Conservation (phyloP, 768 basidiomycete genomes). For the Lentinula edodes region DNA sequence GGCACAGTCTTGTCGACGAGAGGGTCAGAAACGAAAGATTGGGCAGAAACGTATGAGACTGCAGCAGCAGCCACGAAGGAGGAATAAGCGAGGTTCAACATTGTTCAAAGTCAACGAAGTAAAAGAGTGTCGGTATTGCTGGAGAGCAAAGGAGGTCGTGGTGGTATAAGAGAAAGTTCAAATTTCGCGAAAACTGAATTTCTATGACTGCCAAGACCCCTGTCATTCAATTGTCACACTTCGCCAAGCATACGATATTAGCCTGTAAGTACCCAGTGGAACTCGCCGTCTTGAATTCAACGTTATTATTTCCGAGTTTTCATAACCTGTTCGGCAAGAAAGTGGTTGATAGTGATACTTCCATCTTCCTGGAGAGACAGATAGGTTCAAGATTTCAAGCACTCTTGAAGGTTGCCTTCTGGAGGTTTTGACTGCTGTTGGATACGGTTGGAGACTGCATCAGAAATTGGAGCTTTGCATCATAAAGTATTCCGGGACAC, state of each 20-base stretch:
- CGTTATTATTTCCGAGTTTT: too few species aligned
- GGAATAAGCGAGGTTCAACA: slow-evolving; percentile 5
- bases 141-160: slow-evolving; percentile 1
- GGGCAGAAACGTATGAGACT: slow-evolving; percentile 7
- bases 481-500: neutral
- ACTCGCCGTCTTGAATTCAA: too few species aligned
- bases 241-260: neutral
- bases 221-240: neutral
- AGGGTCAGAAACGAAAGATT: slow-evolving; percentile 8
- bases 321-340: too few species aligned
- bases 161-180: neutral
- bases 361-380: too few species aligned
- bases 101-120: neutral
- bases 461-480: neutral
- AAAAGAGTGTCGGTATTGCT: slow-evolving; percentile 2
- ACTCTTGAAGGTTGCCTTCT: too few species aligned
- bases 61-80: slow-evolving; percentile 3
- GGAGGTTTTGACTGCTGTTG: too few species aligned
- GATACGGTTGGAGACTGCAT: neutral
- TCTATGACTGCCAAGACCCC: slow-evolving; percentile 1
- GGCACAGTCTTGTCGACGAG: slow-evolving; percentile 7
- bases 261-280: neutral
- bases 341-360: too few species aligned
- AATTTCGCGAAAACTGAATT: neutral
- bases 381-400: too few species aligned